phyloP scores from a whole-genome alignment of 78 protist genomes.

The Bigelowiella natans region DNA sequence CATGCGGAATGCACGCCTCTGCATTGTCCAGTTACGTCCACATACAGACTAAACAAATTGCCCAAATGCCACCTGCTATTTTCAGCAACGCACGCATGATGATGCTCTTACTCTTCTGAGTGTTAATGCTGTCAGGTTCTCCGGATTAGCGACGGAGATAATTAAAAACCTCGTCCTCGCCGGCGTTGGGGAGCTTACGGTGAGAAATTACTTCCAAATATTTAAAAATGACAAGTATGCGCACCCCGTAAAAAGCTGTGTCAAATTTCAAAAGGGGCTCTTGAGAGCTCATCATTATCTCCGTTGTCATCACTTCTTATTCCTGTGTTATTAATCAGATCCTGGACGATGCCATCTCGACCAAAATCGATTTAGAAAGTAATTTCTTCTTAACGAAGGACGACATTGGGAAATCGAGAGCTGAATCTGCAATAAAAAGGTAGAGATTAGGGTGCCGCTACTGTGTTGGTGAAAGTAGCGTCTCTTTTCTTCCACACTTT shows the following conservation, averaged over 20 bases:
- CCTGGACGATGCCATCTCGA: neutral
- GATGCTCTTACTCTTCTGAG: too few species aligned
- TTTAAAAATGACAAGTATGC: neutral
- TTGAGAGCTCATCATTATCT: too few species aligned
- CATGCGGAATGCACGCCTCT: neutral
- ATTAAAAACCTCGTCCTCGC: neutral
- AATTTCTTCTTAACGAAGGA: neutral
- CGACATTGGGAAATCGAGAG: neutral
- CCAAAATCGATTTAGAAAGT: neutral
- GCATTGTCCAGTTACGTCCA: neutral
- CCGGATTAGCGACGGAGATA: neutral
- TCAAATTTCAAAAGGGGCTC: too few species aligned
- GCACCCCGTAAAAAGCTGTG: neutral
- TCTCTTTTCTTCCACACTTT: neutral
- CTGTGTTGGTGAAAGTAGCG: neutral
- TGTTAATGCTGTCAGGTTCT: too few species aligned
- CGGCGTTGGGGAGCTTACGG: neutral
- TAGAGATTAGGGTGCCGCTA: too few species aligned
- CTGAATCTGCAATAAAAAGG: too few species aligned
- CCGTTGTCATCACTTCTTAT: too few species aligned
- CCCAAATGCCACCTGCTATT: too few species aligned
- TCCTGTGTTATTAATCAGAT: too few species aligned
- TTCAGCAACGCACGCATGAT: too few species aligned
- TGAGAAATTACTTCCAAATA: neutral
- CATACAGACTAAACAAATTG: too few species aligned